Evolutionary conservation across 345 rosid genomes (phyloP).

Genomic region (Arabidopsis suecica): DNA sequence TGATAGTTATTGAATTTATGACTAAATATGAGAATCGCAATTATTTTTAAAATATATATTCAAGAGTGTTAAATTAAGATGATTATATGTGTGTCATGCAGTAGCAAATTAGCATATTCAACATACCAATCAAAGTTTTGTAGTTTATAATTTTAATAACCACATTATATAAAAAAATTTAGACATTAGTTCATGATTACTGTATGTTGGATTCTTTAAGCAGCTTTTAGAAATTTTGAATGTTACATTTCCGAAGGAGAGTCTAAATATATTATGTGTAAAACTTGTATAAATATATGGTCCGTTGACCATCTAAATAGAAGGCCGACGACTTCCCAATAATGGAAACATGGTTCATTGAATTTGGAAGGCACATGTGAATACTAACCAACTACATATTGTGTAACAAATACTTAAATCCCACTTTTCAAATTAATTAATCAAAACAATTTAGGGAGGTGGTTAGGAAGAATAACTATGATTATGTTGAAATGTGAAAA

Average conservation of each 20-base stretch:
- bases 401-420: not conserved
- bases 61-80: not conserved
- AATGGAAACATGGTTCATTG: conserved; percentile 33
- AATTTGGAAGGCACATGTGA: conserved; percentile 21
- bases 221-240: no score
- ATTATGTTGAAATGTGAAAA: not conserved
- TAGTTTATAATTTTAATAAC: not conserved
- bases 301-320: conserved; percentile 17
- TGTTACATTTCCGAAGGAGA: not conserved
- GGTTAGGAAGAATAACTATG: not conserved
- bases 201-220: not conserved
- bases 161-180: not conserved
- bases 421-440: not conserved
- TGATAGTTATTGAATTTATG: conserved; percentile 2
- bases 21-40: not conserved
- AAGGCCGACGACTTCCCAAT: conserved; percentile 22
- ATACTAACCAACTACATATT: conserved; percentile 15
- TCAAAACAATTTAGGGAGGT: not conserved
- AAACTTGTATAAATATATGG: conserved; percentile 11
- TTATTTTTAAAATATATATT: not conserved
- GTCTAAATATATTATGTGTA: not conserved
- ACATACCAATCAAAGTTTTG: not conserved
- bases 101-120: conserved; percentile 4
- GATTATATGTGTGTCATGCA: not conserved
- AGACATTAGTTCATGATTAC: not conserved